Evolutionary conservation across 768 basidiomycete species (phyloP).

Genomic region (Rossbeevera mucosa): DNA sequence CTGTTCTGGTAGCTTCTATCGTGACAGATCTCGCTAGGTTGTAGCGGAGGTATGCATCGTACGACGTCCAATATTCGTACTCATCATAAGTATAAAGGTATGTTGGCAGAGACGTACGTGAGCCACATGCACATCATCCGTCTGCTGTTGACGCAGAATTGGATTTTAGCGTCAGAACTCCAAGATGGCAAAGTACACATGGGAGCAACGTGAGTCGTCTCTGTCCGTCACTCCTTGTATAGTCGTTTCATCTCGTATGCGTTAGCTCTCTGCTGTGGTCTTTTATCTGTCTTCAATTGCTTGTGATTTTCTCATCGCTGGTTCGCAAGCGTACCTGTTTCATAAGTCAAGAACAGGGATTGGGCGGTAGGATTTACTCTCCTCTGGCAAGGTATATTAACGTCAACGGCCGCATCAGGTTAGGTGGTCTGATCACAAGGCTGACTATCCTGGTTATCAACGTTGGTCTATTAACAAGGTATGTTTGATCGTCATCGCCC

Average conservation of each 20-base stretch:
- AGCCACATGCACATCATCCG: neutral
- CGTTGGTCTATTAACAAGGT: conserved; percentile 36
- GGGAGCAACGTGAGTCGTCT: conserved; percentile 28
- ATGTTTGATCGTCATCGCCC: neutral
- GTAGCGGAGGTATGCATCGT: conserved; percentile 24
- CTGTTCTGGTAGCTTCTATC: neutral
- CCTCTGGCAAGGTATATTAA: neutral
- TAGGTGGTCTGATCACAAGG: conserved; percentile 32
- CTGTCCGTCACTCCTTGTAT: neutral
- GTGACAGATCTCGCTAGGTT: conserved; percentile 14
- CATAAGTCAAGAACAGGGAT: conserved; percentile 28
- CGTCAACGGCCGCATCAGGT: conserved; percentile 10
- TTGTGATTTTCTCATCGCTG: conserved; percentile 33
- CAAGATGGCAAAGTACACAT: conserved; percentile 31
- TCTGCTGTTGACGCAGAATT: neutral
- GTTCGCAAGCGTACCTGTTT: conserved; percentile 32
- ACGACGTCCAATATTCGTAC: neutral
- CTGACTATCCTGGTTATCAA: conserved; percentile 33
- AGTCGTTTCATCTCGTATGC: neutral
- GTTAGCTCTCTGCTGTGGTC: conserved; percentile 28
- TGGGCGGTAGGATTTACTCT: conserved; percentile 20
- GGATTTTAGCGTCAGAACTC: conserved; percentile 21
- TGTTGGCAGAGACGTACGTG: conserved; percentile 32
- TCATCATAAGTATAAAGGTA: conserved; percentile 18
- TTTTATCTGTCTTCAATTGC: conserved; percentile 33